Conservation (phyloP, 1,284 basidiomycete species). For the Fomitopsis betulina region DNA sequence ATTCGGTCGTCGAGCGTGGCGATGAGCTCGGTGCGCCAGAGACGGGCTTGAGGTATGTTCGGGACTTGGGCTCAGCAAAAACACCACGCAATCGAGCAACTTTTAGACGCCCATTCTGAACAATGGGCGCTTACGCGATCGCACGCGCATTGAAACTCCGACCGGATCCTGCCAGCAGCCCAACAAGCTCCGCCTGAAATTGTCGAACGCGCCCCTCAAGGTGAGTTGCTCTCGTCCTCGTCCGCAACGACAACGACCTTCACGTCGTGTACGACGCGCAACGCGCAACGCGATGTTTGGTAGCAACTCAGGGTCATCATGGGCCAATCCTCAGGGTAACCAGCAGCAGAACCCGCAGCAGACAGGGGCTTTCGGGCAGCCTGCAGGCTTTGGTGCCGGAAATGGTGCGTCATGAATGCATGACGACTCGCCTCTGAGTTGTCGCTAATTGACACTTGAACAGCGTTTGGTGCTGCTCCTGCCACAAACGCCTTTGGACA, state of each 20-base stretch:
- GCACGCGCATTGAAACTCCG: constrained; percentile 22
- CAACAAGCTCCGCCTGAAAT: constrained; percentile 19
- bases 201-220: constrained; percentile 9
- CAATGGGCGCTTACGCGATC: constrained; percentile 5
- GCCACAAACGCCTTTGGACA: constrained; percentile 35
- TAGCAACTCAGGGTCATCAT: constrained; percentile 48
- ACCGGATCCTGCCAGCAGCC: background rate
- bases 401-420: constrained; percentile 34
- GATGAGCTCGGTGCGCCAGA: background rate
- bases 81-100: constrained; percentile 2
- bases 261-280: constrained; percentile 20
- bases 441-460: constrained; percentile 10
- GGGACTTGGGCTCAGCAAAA: background rate
- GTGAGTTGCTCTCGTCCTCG: constrained; percentile 11
- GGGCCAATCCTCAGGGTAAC: constrained; percentile 57
- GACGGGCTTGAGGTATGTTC: background rate
- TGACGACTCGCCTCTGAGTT: constrained; percentile 27
- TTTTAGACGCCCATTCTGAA: background rate
- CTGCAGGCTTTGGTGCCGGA: constrained; percentile 41
- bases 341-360: constrained; percentile 38
- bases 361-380: constrained; percentile 44
- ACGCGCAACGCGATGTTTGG: constrained; percentile 48
- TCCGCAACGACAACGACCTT: constrained; percentile 18
- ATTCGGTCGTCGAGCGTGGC: background rate
- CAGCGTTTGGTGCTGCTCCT: constrained; percentile 39